Evolutionary conservation across 1,284 basidiomycete genomes (phyloP).

Genomic region (Apiotrichum veenhuisii): DNA sequence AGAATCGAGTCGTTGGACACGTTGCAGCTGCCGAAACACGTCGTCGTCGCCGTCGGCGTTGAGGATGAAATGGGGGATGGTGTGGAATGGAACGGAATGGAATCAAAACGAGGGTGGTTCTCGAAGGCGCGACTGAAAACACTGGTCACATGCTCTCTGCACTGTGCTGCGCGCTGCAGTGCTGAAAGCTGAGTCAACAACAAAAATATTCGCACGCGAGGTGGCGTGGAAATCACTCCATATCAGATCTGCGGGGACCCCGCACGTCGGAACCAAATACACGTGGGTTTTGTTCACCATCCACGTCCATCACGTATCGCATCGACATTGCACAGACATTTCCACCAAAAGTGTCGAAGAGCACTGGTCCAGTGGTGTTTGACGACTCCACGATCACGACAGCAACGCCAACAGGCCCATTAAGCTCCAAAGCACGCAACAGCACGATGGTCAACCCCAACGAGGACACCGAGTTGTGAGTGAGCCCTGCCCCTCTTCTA

Average conservation of each 20-base stretch:
- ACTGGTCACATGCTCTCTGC: too few relatives aligned
- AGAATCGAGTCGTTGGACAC: background rate
- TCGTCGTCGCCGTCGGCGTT: too few relatives aligned
- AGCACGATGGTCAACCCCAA: conserved; percentile 59
- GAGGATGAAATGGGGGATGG: too few relatives aligned
- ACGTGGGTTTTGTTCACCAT: too few relatives aligned
- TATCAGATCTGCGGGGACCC: background rate
- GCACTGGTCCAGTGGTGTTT: background rate
- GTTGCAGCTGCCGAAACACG: too few relatives aligned
- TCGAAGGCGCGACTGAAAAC: background rate
- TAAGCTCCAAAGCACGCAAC: background rate
- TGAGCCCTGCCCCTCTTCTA: conserved; percentile 6
- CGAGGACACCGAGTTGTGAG: conserved; percentile 91
- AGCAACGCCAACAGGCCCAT: background rate
- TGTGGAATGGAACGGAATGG: background rate
- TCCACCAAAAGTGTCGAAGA: background rate
- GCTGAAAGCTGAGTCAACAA: too few relatives aligned
- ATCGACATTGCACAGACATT: too few relatives aligned
- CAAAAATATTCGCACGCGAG: too few relatives aligned
- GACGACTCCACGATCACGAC: background rate
- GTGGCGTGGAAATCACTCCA: too few relatives aligned
- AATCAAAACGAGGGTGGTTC: background rate
- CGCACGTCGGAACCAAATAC: too few relatives aligned
- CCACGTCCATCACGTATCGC: too few relatives aligned
- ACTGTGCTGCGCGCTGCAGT: too few relatives aligned